Conservation (phyloP, 495 filamentous ascomycete genomes). For the Trichoderma erinaceum region DNA sequence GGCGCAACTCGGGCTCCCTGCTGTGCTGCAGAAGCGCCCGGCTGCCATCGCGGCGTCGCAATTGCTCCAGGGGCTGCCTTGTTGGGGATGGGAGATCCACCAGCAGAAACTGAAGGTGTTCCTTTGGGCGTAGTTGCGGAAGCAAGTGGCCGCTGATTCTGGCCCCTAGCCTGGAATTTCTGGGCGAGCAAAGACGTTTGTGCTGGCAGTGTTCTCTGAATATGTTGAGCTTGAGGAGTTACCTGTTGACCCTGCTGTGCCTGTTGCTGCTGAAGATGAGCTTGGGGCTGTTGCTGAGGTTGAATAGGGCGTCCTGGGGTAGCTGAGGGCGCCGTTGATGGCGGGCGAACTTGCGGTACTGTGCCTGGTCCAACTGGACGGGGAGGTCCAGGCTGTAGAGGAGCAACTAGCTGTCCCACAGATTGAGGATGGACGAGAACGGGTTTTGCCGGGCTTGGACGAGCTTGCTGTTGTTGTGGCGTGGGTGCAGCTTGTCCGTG, state of each 20-base stretch:
- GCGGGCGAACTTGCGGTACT: constrained; percentile 23
- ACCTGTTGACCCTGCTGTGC: not conserved
- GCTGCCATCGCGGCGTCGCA: constrained; percentile 4
- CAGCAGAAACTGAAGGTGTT: not conserved
- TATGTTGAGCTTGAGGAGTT: not conserved
- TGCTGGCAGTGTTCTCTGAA: constrained; percentile 5
- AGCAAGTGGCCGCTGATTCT: constrained; percentile 9
- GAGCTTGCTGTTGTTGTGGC: constrained; percentile 24
- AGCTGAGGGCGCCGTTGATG: constrained; percentile 16
- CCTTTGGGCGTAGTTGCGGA: constrained; percentile 22
- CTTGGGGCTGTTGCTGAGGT: constrained; percentile 17
- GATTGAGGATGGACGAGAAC: constrained; percentile 35
- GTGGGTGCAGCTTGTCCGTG: constrained; percentile 19
- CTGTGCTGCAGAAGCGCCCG: constrained; percentile 26
- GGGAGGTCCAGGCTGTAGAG: constrained; percentile 25
- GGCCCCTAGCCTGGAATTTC: constrained; percentile 20
- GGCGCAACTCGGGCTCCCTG: constrained; percentile 40
- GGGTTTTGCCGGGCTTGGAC: constrained; percentile 23
- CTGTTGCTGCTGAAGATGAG: constrained; percentile 1
- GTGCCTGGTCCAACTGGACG: constrained; percentile 20
- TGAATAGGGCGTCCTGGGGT: constrained; percentile 16
- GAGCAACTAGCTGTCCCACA: constrained; percentile 31
- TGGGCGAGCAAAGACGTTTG: constrained; percentile 17
- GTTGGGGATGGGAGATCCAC: not conserved
- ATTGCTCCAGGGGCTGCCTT: not conserved